Evolutionary conservation across 2,329 filamentous ascomycete genomes (phyloP).

Genomic region (Ophiostoma populinum): DNA sequence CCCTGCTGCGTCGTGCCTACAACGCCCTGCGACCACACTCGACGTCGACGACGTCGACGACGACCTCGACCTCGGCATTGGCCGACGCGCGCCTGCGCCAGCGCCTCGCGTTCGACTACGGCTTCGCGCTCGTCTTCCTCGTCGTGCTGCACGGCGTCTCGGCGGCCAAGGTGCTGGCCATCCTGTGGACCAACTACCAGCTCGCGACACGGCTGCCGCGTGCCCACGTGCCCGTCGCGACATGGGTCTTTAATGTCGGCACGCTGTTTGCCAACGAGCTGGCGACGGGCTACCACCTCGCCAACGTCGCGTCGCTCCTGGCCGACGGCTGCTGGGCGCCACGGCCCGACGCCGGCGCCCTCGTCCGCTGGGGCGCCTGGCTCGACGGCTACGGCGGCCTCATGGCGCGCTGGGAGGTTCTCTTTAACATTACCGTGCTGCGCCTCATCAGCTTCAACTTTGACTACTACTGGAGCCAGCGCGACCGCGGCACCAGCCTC

Average conservation of each 20-base stretch:
- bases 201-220: conserved; percentile 58
- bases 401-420: conserved; percentile 84
- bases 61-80: conserved; percentile 18
- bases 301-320: conserved; percentile 39
- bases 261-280: conserved; percentile 85
- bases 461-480: conserved; percentile 86
- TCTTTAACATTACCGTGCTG: conserved; percentile 91
- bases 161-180: conserved; percentile 60
- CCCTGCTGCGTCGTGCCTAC: conserved; percentile 57
- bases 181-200: conserved; percentile 67
- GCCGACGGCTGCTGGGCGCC: conserved; percentile 8
- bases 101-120: conserved; percentile 65
- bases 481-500: conserved; percentile 45
- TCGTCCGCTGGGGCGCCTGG: conserved; percentile 47
- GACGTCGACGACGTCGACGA: conserved; percentile 10
- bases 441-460: conserved; percentile 92
- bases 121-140: conserved; percentile 67
- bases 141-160: conserved; percentile 71
- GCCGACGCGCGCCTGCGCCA: conserved; percentile 45
- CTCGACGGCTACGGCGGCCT: conserved; percentile 69
- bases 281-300: conserved; percentile 57
- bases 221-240: conserved; percentile 51
- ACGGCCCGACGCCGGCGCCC: conserved; percentile 14
- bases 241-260: conserved; percentile 80
- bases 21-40: conserved; percentile 31